These are phyloP conservation scores for Neopestalotiopsis rosae DNA, from an alignment of 2,329 filamentous ascomycete genomes.

Conservation along the genomic window DNA sequence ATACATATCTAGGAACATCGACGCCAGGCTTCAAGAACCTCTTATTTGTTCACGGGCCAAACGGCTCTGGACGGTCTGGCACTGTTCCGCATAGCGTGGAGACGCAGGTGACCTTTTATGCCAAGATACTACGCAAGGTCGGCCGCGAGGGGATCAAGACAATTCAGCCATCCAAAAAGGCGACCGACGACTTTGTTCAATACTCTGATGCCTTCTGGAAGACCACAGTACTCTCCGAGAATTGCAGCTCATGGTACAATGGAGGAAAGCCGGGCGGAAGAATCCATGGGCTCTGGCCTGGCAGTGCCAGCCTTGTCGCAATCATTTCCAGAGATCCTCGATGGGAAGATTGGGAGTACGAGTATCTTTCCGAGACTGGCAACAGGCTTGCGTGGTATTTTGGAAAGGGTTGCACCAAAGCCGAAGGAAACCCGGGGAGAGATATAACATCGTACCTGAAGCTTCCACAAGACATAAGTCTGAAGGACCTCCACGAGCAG, in stretches of 20 bases:
- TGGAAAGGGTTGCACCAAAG: slow-evolving; percentile 69
- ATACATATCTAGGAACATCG: slow-evolving; percentile 69
- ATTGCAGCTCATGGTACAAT: slow-evolving; percentile 77
- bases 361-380: slow-evolving; percentile 47
- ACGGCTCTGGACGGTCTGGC: slow-evolving; percentile 64
- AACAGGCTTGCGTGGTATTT: slow-evolving; percentile 67
- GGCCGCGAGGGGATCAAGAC: slow-evolving; percentile 69
- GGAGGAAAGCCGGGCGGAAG: slow-evolving; percentile 65
- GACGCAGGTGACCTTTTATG: slow-evolving; percentile 67
- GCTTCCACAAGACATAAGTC: slow-evolving; percentile 59
- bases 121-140: slow-evolving; percentile 71
- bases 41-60: slow-evolving; percentile 67
- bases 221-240: slow-evolving; percentile 61
- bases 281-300: slow-evolving; percentile 74
- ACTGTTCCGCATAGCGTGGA: slow-evolving; percentile 73
- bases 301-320: slow-evolving; percentile 67
- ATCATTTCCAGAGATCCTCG: slow-evolving; percentile 59
- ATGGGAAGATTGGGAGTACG: slow-evolving; percentile 62
- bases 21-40: slow-evolving; percentile 72
- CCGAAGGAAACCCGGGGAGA: slow-evolving; percentile 58
- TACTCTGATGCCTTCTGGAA: slow-evolving; percentile 63
- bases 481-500: slow-evolving; percentile 68
- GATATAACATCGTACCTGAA: slow-evolving; percentile 70
- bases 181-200: slow-evolving; percentile 67
- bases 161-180: slow-evolving; percentile 60